Evolutionary conservation across 2,329 filamentous ascomycete genomes (phyloP).

Genomic region (Fusarium graminum): DNA sequence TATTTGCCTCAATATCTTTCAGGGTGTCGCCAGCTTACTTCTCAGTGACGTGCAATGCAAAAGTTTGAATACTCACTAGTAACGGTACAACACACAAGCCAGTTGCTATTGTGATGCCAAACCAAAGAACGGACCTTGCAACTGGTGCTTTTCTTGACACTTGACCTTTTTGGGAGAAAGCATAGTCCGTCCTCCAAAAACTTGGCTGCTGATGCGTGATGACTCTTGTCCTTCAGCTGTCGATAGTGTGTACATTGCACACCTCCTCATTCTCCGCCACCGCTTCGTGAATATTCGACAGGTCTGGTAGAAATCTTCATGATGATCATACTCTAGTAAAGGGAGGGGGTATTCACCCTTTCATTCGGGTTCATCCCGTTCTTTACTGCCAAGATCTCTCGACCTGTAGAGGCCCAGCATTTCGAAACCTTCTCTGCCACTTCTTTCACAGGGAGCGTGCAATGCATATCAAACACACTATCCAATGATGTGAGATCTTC

Average conservation of each 20-base stretch:
- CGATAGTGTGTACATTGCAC: conserved; percentile 27
- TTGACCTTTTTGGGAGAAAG: conserved; percentile 34
- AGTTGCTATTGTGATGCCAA: conserved; percentile 2
- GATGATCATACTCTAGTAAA: conserved; percentile 18
- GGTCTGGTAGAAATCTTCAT: conserved; percentile 18
- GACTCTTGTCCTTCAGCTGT: conserved; percentile 44
- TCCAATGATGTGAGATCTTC: conserved; percentile 28
- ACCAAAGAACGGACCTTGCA: conserved; percentile 15
- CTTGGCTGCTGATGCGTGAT: conserved; percentile 44
- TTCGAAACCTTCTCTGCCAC: conserved; percentile 18
- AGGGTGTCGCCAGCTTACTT: not conserved
- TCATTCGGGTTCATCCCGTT: conserved; percentile 13
- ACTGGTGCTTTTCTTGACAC: conserved; percentile 23
- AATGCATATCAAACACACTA: conserved; percentile 4
- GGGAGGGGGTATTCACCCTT: not conserved
- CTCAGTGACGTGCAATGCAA: not conserved
- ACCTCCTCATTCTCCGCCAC: conserved; percentile 45
- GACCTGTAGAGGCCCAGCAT: conserved; percentile 8
- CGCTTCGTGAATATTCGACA: conserved; percentile 32
- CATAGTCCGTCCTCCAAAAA: conserved; percentile 34
- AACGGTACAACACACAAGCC: not conserved
- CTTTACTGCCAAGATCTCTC: conserved; percentile 9
- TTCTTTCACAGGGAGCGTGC: conserved; percentile 8
- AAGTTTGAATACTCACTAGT: conserved; percentile 10
- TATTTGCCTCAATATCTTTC: conserved; percentile 11